Evolutionary conservation across 225 moss, liverwort and hornwort genomes (phyloP).

Genomic region (Pleurozium schreberi): DNA sequence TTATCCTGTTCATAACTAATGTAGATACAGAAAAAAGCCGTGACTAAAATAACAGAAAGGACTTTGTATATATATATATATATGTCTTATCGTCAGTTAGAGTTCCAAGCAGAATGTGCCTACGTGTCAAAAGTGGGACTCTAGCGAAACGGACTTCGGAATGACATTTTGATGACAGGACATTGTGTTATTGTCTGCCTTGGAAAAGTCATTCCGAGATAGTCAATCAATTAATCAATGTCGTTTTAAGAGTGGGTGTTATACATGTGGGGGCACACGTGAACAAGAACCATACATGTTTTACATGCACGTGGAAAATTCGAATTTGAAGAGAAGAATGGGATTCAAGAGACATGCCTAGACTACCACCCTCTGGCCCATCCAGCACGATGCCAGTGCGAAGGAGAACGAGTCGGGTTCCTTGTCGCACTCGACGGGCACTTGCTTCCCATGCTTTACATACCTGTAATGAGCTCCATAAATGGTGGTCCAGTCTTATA

Average conservation of each 20-base stretch:
- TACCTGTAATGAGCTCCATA: constrained; percentile 39
- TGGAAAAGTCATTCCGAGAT: not conserved
- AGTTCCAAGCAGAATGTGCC: not conserved
- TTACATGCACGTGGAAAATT: not conserved
- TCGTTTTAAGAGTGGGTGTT: not conserved
- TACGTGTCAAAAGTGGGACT: constrained; percentile 43
- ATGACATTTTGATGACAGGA: not conserved
- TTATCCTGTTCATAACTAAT: not conserved
- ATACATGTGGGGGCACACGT: not conserved
- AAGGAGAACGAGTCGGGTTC: constrained; percentile 63
- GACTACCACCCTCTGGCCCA: constrained; percentile 70
- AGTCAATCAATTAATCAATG: not conserved
- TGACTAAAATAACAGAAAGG: not conserved
- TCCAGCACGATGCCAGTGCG: constrained; percentile 80
- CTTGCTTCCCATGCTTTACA: constrained; percentile 87
- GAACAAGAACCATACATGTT: not conserved
- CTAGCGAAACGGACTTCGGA: not conserved
- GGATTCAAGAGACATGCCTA: constrained; percentile 58
- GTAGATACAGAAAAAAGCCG: not conserved
- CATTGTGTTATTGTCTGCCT: not conserved
- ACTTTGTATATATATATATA: no score
- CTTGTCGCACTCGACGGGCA: constrained; percentile 50
- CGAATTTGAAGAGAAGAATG: not conserved
- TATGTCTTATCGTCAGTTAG: not conserved
- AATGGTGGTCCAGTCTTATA: not conserved